A percentile compares a stretch with the other conserved stretches of the same genome.
Evolutionary conservation across 2,329 filamentous ascomycete species (phyloP).

Genomic region (Annulohypoxylon truncatum): DNA sequence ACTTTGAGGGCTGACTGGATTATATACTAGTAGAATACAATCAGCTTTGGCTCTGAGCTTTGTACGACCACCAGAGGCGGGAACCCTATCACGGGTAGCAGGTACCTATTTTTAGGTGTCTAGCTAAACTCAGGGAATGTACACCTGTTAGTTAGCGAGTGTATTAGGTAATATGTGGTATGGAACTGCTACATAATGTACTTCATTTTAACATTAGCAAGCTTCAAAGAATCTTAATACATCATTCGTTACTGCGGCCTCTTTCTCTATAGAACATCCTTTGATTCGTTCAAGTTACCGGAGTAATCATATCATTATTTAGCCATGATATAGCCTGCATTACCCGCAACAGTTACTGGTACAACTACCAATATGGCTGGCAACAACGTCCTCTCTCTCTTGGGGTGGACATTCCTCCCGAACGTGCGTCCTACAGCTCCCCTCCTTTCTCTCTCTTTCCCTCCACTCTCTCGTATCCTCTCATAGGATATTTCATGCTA

Average conservation of each 20-base stretch:
- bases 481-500: background rate
- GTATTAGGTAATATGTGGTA: slow-evolving; percentile 3
- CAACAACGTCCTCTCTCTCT: slow-evolving; percentile 60
- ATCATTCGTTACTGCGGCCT: slow-evolving; percentile 9
- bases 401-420: slow-evolving; percentile 69
- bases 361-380: slow-evolving; percentile 56
- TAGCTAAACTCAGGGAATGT: slow-evolving; percentile 4
- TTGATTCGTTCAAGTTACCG: background rate
- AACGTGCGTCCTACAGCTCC: slow-evolving; percentile 58
- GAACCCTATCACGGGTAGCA: too few relatives aligned
- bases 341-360: slow-evolving; percentile 6
- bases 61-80: background rate
- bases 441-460: slow-evolving; percentile 9
- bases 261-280: background rate
- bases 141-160: slow-evolving; percentile 13
- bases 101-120: background rate
- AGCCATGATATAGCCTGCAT: slow-evolving; percentile 37
- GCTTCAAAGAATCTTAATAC: slow-evolving; percentile 4
- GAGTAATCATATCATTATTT: background rate
- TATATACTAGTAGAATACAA: too few relatives aligned
- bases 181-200: slow-evolving; percentile 21
- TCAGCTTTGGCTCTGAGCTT: too few relatives aligned
- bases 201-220: background rate
- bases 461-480: background rate
- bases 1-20: too few relatives aligned